Base-by-base conservation (phyloP, 73 alveolate genomes). In the Paramecium caudatum region DNA sequence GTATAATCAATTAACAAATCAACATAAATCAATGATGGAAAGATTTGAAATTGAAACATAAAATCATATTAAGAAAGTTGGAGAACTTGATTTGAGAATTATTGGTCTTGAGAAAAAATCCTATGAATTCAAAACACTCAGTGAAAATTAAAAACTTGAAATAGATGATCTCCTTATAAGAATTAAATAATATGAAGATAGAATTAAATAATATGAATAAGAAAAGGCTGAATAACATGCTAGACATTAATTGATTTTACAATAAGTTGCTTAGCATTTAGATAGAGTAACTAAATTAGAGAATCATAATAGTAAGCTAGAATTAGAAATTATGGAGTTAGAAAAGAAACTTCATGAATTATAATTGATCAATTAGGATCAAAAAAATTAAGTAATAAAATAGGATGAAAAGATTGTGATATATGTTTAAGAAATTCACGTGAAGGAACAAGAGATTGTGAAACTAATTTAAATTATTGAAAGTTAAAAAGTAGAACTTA, bases 11-110 rank as follows among this genome's bases (percentile, higher is more conserved):
- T 2, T 55, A 2, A 27, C 23, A 19, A 55, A 55, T 55, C 30
- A 55, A 7, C 80, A 55, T 55, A 7, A 55, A 6, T 6, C 46
- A 0, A 13, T 55, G 4, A 10, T 55, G 17, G 80, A 55, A 12
- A 55, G 80, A 15, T 55, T 55, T 7, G 80, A 55, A 23, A 55
- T 27, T 27, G 80, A 55, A 55, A 55, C 80, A 15, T 55, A 55
- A 55, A 55, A 55, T 27, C 80, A 55, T 4, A 55, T 55, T 0
- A 55, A 55, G 80, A 55, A 55, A 10, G 80, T 55, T 3, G 80
- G 80, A 23, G 80, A 55, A 55, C 17, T 55, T 10, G 80, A 55
- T 55, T 55, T 55, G 30, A 55, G 23, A 7, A 55, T 55, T 23
- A 55, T 55, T 5, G 41, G 45, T 10, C 30, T 55, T 3, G 80